Conservation (phyloP, 2,329 filamentous ascomycete genomes). For the Davidsoniella eucalypti region DNA sequence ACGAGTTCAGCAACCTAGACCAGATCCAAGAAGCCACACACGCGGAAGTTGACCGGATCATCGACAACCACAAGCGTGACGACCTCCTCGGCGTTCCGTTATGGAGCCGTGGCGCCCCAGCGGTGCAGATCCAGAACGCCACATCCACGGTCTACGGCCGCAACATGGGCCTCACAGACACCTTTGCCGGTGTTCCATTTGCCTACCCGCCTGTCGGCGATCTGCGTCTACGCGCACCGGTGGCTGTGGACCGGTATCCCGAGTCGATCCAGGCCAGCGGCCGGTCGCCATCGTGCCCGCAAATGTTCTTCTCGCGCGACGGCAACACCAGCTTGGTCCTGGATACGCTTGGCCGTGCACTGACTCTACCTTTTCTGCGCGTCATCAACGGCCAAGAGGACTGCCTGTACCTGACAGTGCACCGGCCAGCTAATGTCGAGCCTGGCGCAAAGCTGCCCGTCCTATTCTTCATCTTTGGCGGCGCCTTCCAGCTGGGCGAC, state of each 20-base stretch:
- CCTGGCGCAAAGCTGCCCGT: constrained; percentile 32
- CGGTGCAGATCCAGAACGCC: neutral
- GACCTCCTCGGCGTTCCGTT: constrained; percentile 7
- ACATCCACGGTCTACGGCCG: constrained; percentile 15
- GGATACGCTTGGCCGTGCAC: constrained; percentile 23
- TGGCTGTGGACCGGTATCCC: constrained; percentile 29
- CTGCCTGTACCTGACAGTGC: constrained; percentile 32
- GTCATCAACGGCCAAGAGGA: constrained; percentile 30
- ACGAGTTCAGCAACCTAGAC: neutral
- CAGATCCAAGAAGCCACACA: constrained; percentile 1
- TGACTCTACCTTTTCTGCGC: constrained; percentile 30
- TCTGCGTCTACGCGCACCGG: constrained; percentile 43
- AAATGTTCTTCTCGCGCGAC: constrained; percentile 34
- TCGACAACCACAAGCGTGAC: constrained; percentile 1
- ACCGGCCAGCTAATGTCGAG: constrained; percentile 27
- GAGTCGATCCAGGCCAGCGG: constrained; percentile 36
- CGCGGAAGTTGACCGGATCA: neutral
- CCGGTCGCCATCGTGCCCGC: constrained; percentile 36
- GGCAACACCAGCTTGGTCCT: constrained; percentile 18
- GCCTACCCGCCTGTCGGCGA: constrained; percentile 41
- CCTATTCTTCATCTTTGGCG: constrained; percentile 41
- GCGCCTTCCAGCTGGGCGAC: constrained; percentile 27
- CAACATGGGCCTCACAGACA: constrained; percentile 27
- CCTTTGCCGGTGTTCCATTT: constrained; percentile 47
- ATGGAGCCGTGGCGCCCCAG: neutral